A percentile compares a stretch with the other conserved stretches of the same genome.
Conservation (phyloP, 2,329 filamentous ascomycete species). For the Alternaria arbusti region DNA sequence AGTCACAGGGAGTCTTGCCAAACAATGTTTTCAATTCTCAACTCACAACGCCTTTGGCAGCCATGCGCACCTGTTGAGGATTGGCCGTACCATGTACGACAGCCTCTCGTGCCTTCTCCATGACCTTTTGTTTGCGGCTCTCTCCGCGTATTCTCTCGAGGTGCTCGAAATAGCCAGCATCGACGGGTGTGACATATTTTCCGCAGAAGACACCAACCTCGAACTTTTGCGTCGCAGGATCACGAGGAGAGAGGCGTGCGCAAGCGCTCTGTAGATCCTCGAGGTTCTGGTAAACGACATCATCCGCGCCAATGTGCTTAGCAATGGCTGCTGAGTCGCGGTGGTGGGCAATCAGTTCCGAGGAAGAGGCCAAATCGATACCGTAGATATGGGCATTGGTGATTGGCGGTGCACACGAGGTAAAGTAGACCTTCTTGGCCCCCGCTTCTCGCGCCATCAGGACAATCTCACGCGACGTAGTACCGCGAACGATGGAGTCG, state of each 20-base stretch:
- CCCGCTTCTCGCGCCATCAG: constrained; percentile 84
- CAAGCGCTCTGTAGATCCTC: constrained; percentile 82
- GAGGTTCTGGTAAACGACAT: constrained; percentile 78
- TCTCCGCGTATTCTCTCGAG: constrained; percentile 75
- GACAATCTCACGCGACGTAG: constrained; percentile 79
- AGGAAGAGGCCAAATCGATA: constrained; percentile 75
- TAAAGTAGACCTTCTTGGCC: constrained; percentile 82
- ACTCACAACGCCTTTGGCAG: constrained; percentile 63
- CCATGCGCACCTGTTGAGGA: constrained; percentile 66
- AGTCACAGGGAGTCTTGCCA: constrained; percentile 1
- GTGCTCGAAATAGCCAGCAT: constrained; percentile 81
- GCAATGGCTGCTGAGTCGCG: constrained; percentile 67
- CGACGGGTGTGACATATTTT: constrained; percentile 81
- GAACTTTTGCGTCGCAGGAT: constrained; percentile 68
- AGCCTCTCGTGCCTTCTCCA: constrained; percentile 69
- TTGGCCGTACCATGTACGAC: constrained; percentile 68
- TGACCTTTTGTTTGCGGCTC: constrained; percentile 69
- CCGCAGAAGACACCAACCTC: constrained; percentile 94
- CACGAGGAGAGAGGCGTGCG: constrained; percentile 69
- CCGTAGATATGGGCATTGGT: constrained; percentile 66
- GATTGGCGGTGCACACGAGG: constrained; percentile 81
- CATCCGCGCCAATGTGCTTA: constrained; percentile 73
- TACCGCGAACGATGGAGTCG: constrained; percentile 88
- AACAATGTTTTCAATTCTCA: not conserved
- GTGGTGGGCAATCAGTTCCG: constrained; percentile 74